Base-by-base conservation (phyloP, 129 eudicot species). In the Centaurea solstitialis region DNA sequence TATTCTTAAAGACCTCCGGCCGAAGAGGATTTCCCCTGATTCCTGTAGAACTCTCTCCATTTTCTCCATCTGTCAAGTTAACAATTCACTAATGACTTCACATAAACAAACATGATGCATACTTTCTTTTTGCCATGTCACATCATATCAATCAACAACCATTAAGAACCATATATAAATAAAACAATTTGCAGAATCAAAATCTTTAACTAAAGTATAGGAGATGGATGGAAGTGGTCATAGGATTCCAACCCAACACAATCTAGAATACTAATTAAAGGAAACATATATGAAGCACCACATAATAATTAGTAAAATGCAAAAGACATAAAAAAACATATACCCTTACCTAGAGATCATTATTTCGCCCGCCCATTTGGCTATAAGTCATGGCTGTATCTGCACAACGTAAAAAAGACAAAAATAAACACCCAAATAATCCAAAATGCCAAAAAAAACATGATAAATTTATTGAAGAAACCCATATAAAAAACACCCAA, bases 11-110 rank as follows among this genome's bases (percentile, higher is more conserved):
- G 68, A 84, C 68, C 17, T 78, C 87, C 37, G 69, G 69, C 13
- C 82, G 82, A 40, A 87, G 66, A 79, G 80, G 37, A 45, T 76
- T 53, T 85, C 85, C 47, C 82, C 80, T 18, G 83, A 73, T 61
- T 88, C 89, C 65, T 76, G 73, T 73, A 88, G 68, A 61, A 85
- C 81, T 41, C 62, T 84, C 85, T 94, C 98, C 95, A 94, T 90
- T 86, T 82, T 94, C 83, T 89, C 89, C 70, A 87, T 81, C 98
- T 94, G 87, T 62, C 23, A 70, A 13, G 85, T 43, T 75, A 62
- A 68, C 33, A 64, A 26, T 24, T 80, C 74, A 80, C 24, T 5
- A 39, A 38, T 80, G 18, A 71, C 13, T 45, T 26, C 30, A 80
- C 39, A 74, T 76, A 57, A 61, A 26, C 65, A 82, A 6, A 33